Evolutionary conservation across 1,139 yeast genomes (phyloP), one percentile per base, ranked within the genome.

Genomic region (Kodamaea anthophila): DNA sequence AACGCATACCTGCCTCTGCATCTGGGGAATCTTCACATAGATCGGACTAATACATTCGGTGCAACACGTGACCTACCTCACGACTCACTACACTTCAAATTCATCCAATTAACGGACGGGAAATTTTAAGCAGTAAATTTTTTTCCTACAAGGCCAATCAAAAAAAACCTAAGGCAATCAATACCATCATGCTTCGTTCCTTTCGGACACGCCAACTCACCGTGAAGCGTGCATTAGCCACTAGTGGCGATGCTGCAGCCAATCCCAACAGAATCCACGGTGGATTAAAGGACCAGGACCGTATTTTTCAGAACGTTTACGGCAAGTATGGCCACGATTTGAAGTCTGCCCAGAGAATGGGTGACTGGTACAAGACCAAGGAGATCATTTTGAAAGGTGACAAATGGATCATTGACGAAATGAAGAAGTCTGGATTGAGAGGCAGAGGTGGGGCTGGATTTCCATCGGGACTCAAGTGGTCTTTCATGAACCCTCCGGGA

Each of bases 371-470:
- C 61, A 84, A 84, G 65, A 84, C 94, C 47, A 84, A 84, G 60
- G 94, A 84, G 60, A 76, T 84, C 43, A 55, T 84, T 27, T 62
- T 75, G 40, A 84, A 84, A 58, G 94, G 94, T 31, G 88, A 84
- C 55, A 74, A 74, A 39, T 84, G 94, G 94, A 82, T 83, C 53
- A 83, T 83, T 49, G 84, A 79, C 49, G 93, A 84, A 58, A 77
- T 82, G 67, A 84, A 84, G 57, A 74, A 77, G 50, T 78, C 88
- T 7, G 94, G 94, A 12, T 68, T 84, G 43, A 76, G 94, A 58
- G 94, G 94, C 35, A 77, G 94, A 61, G 94, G 94, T 38, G 94
- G 94, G 48, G 94, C 94, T 26, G 94, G 94, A 14, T 84, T 84
- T 68, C 94, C 94, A 30, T 76, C 87, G 15, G 94, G 94, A 28